Evolutionary conservation across 148 eudicot genomes (phyloP), one percentile per base, ranked within the genome.

Genomic region (Rhododendron molle): DNA sequence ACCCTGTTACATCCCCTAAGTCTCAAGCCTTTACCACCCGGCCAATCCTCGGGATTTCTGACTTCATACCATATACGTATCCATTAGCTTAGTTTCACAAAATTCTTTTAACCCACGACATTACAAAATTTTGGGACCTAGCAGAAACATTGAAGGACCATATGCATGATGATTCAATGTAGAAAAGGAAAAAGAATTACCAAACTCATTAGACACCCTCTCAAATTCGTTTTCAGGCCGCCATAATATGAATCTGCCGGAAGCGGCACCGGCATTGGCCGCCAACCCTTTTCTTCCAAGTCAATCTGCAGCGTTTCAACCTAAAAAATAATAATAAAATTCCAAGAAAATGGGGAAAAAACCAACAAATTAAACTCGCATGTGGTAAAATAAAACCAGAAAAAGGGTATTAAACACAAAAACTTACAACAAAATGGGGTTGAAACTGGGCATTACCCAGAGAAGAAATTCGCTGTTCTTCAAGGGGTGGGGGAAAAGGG

Each of bases 171-270:
- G 23, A 78, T 23, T 23, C 28, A 12, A n/a, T 21, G 21, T 1
- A 11, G 7, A 7, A 20, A 18, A 46, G 3, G 49, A 46, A 46
- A 9, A 78, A 44, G 28, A 23, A 32, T 20, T 78, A 78, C 81
- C 81, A 78, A 46, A 78, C 47, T 78, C 81, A 46, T 78, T 13
- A 46, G 18, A 46, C 49, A 76, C 79, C 50, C 79, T 76, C 40
- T 76, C 4, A 40, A 40, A 38, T 40, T 76, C 12, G 79, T 38
- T 9, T 34, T 46, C 28, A 78, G n/a, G 81, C 54, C 81, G 54
- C 81, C 54, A 0, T 18, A n/a, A n/a, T 8, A 11, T 11, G 20
- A 78, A 78, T 23, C 56, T n/a, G 56, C 81, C 34, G 81, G 81
- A 78, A n/a, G 54, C 54, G 56, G 54, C 81, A 78, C 54, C 34